Evolutionary conservation across 345 rosid genomes (phyloP).

Genomic region (Ailanthus altissimus): DNA sequence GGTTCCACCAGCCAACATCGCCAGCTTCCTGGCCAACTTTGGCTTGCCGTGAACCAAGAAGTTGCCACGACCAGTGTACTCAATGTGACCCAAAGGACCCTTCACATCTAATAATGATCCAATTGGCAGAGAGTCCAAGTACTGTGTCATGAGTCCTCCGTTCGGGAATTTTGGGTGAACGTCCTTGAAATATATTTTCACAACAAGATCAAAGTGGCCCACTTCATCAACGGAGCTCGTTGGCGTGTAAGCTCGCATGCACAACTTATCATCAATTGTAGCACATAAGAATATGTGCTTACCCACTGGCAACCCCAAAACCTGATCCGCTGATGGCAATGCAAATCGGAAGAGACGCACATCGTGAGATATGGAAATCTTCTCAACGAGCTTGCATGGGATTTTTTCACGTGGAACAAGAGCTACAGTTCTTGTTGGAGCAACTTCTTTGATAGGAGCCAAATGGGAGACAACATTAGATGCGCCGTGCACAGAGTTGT

Average conservation of each 20-base stretch:
- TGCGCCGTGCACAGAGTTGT: conserved; percentile 65
- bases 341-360: conserved; percentile 68
- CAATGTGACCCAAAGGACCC: conserved; percentile 90
- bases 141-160: conserved; percentile 87
- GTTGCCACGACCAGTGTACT: conserved; percentile 70
- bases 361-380: conserved; percentile 73
- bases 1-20: conserved; percentile 94
- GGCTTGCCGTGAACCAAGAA: conserved; percentile 78
- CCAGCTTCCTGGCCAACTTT: conserved; percentile 70
- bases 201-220: conserved; percentile 79
- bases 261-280: conserved; percentile 57
- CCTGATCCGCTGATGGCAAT: conserved; percentile 66
- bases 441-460: conserved; percentile 67
- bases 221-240: conserved; percentile 58
- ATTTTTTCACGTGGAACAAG: conserved; percentile 81
- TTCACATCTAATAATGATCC: conserved; percentile 70
- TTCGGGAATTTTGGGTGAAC: conserved; percentile 77
- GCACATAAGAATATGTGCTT: conserved; percentile 87
- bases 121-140: conserved; percentile 63
- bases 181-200: conserved; percentile 77
- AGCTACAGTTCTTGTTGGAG: conserved; percentile 46
- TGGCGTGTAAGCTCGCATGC: conserved; percentile 91
- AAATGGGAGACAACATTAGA: conserved; percentile 31
- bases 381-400: conserved; percentile 69
- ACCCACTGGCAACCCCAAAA: conserved; percentile 77